Evolutionary conservation across 2,329 filamentous ascomycete genomes (phyloP).

Genomic region (Colletotrichum gigasporum): DNA sequence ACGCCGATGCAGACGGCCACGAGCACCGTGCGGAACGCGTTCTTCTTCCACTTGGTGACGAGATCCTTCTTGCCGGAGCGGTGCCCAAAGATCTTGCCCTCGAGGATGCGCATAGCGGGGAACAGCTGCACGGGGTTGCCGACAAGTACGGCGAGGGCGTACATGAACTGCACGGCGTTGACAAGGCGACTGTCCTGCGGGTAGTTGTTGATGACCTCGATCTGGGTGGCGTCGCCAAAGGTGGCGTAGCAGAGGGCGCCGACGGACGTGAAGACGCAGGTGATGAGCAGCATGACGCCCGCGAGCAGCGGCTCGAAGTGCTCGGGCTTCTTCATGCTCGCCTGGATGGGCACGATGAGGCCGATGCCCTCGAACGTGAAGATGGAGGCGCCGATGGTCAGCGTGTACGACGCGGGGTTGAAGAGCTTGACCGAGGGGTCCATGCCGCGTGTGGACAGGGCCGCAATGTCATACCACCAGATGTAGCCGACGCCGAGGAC

Average conservation of each 20-base stretch:
- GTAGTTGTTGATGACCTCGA: slow-evolving; percentile 81
- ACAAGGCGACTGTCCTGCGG: slow-evolving; percentile 77
- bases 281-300: slow-evolving; percentile 78
- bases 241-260: slow-evolving; percentile 79
- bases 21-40: slow-evolving; percentile 67
- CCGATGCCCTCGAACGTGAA: slow-evolving; percentile 99
- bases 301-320: slow-evolving; percentile 73
- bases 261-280: slow-evolving; percentile 76
- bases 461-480: slow-evolving; percentile 74
- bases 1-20: slow-evolving; percentile 69
- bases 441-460: slow-evolving; percentile 64
- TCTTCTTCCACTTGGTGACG: slow-evolving; percentile 81
- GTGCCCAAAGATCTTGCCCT: slow-evolving; percentile 73
- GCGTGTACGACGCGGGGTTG: slow-evolving; percentile 74
- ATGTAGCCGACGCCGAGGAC: slow-evolving; percentile 77
- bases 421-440: slow-evolving; percentile 72
- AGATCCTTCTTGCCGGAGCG: slow-evolving; percentile 72
- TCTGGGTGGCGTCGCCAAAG: slow-evolving; percentile 74
- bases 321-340: slow-evolving; percentile 83
- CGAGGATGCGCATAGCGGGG: slow-evolving; percentile 76
- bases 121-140: slow-evolving; percentile 81
- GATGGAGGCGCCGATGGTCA: slow-evolving; percentile 78
- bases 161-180: slow-evolving; percentile 79
- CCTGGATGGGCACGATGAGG: slow-evolving; percentile 97
- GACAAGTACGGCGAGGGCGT: slow-evolving; percentile 77